Percentiles rank a stretch among this genome's conserved stretches.
Evolutionary conservation across 257 asterid species (phyloP).

Genomic region (Primulina tabacum): DNA sequence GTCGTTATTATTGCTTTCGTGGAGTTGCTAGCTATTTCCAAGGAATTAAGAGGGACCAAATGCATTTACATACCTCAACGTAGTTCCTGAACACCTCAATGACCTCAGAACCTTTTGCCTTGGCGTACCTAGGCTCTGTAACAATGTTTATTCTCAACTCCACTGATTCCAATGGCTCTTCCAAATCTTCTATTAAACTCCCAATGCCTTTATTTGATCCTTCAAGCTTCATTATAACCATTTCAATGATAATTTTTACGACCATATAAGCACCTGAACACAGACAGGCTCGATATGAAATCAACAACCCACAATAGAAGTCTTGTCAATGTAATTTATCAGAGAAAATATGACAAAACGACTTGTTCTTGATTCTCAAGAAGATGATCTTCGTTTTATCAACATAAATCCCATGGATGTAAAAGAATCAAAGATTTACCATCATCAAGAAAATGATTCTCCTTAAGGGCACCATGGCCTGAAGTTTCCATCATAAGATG

Average conservation of each 20-base stretch:
- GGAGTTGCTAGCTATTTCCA: not conserved
- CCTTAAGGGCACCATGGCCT: conserved; percentile 92
- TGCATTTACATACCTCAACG: conserved; percentile 45
- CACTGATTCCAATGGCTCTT: conserved; percentile 68
- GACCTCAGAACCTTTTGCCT: conserved; percentile 67
- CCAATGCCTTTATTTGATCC: conserved; percentile 77
- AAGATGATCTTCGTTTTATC: not conserved
- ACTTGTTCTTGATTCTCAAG: not conserved
- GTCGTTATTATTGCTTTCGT: not conserved
- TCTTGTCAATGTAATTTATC: no score
- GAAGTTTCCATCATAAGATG: conserved; percentile 94
- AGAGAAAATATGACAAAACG: not conserved
- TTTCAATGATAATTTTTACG: conserved; percentile 78
- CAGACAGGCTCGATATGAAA: not conserved
- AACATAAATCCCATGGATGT: not conserved
- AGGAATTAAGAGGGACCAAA: not conserved
- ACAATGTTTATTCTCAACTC: conserved; percentile 73
- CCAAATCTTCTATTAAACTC: conserved; percentile 70
- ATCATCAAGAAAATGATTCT: conserved; percentile 83
- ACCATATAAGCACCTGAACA: conserved; percentile 83
- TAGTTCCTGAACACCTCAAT: conserved; percentile 60
- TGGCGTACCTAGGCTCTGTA: conserved; percentile 70
- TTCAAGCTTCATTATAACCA: conserved; percentile 84
- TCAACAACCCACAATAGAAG: not conserved
- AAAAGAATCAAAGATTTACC: conserved; percentile 33